phyloP scores from a whole-genome alignment of 345 rosid species.

The Lepidium aucheri region DNA sequence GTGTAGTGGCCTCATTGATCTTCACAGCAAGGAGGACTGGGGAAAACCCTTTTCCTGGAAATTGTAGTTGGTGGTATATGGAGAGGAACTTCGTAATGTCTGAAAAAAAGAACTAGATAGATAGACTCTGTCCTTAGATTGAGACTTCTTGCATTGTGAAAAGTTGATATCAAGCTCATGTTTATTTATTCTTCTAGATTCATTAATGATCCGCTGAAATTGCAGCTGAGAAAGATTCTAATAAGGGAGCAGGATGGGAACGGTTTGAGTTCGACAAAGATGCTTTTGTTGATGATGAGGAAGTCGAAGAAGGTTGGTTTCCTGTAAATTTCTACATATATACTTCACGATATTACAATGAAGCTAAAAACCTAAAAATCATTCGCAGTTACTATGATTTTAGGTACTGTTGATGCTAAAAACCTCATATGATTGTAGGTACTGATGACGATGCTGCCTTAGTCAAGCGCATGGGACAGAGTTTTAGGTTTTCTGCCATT shows the following conservation, averaged over 20 bases:
- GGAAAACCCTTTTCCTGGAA: not conserved
- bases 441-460: conserved; percentile 73
- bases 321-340: not conserved
- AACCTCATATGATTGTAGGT: conserved; percentile 32
- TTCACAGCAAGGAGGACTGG: not conserved
- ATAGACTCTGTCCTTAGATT: not conserved
- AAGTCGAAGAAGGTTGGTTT: conserved; percentile 55
- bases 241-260: conserved; percentile 83
- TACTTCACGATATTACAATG: not conserved
- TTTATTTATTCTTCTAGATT: not conserved
- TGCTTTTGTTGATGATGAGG: conserved; percentile 89
- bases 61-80: not conserved
- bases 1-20: not conserved
- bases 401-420: not conserved
- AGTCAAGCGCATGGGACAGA: conserved; percentile 82
- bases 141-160: not conserved
- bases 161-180: not conserved
- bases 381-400: not conserved
- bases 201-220: not conserved
- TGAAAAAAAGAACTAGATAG: not conserved
- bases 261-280: conserved; percentile 80
- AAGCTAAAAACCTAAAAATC: not conserved
- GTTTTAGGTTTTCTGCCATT: conserved; percentile 73
- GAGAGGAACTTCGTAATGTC: not conserved
- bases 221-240: conserved; percentile 78